Evolutionary conservation across 75 land plant genomes (phyloP), one percentile per base, ranked within the genome.

Genomic region (Pinus albicaulis): DNA sequence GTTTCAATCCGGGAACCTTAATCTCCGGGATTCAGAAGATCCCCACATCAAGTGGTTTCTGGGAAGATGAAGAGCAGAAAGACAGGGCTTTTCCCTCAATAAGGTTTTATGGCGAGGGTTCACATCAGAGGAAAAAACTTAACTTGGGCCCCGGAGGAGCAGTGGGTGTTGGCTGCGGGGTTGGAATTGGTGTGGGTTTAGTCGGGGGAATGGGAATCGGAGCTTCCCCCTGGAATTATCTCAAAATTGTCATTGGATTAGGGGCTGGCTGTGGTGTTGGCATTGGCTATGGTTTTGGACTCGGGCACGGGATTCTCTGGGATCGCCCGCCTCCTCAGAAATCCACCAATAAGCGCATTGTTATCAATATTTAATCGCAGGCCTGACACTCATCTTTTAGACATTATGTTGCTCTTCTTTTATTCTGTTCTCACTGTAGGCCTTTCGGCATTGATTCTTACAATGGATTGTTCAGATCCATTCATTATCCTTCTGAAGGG

Each of bases 241-340:
- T 86, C 22, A 75, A 81, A 24, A 10, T 86, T 7, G 79, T 83
- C 1, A 73, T 86, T 57, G 87, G 87, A 41, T 75, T 86, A 48
- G 87, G 87, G 19, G 81, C 81, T 14, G 87, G 87, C 55, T 86
- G 85, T 82, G 87, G 87, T 22, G 25, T 86, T 26, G 87, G 87
- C 20, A 73, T 86, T 44, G 87, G 87, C 4, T 86, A 82, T 68
- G 87, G 87, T 7, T 82, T 68, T 73, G 87, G 87, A n/a, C 74
- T 79, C 25, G 87, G 87, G 34, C 12, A 79, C 8, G 87, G 87
- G 4, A 55, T 72, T 62, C 78, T 80, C 14, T 86, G 85, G 87
- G 87, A 86, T 62, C 62, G 84, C 17, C 74, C 57, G 3, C 84
- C 77, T 2, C 78, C 79, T 61, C 52, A 74, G 73, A n/a, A 36